Evolutionary conservation across 176 grass and related monocot genomes (phyloP), one percentile per base, ranked within the genome.

Genomic region (Puccinellia tenuiflora): DNA sequence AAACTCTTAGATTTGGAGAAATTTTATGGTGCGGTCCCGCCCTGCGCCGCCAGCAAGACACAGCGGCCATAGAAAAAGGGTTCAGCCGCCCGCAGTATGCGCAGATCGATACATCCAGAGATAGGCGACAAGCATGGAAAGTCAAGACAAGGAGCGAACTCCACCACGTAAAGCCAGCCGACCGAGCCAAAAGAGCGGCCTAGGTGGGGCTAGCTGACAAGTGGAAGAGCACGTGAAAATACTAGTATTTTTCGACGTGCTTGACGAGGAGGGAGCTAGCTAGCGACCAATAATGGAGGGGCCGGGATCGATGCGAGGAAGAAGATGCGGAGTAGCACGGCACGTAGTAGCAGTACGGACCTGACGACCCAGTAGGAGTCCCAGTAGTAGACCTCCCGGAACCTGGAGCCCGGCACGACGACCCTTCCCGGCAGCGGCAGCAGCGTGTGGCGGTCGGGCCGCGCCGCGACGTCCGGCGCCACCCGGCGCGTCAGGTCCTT

Each of bases 371-470:
- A 99, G 70, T 96, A 99, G 65, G 96, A 94, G 52, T 99, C 93
- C 93, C 96, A 99, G 78, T 99, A 99, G 87, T 99, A 99, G 81
- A 99, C 91, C 85, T 99, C 96, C 47, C 88, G 79, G 70, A 96
- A 99, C 82, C 96, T 78, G 38, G 96, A 86, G 0, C 96, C 96
- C 7, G 96, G 96, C 47, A 96, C 73, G 56, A 99, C 84, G 56
- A 82, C 87, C 42, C 74, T 38, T 13, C 69, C 64, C 3, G 89
- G 91, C n/a, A 99, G 83, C 70, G 93, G 86, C 65, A 99, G 91
- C 74, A 99, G 80, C 42, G 93, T 99, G 76, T 99, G 96, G 15
- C 53, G 22, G 26, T 88, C 96, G 25, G 93, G 93, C 9, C 68
- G 47, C 45, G 13, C 79, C 16, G 33, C 61, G 35, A 96, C 93